Evolutionary conservation across 495 filamentous ascomycete genomes (phyloP).

Genomic region (Neurospora africana): DNA sequence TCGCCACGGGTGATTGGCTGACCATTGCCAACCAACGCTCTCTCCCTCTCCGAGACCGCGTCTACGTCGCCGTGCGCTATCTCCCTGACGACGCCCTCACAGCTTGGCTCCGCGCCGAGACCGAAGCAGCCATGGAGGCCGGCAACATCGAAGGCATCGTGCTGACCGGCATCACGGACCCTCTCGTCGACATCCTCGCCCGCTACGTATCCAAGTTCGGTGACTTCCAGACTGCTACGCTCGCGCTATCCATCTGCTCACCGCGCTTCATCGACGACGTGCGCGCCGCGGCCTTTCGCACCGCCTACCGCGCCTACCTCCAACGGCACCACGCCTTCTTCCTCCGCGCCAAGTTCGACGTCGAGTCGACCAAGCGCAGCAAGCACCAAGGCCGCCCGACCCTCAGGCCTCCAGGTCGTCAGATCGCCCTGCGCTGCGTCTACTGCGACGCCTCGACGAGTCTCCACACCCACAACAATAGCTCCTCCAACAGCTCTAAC

Average conservation of each 20-base stretch:
- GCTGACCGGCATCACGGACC: slow-evolving; percentile 72
- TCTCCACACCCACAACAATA: slow-evolving; percentile 24
- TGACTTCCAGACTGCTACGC: slow-evolving; percentile 81
- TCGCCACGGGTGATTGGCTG: slow-evolving; percentile 79
- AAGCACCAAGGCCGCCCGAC: slow-evolving; percentile 53
- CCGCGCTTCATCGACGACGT: slow-evolving; percentile 74
- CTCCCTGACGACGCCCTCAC: slow-evolving; percentile 69
- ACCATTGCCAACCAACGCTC: slow-evolving; percentile 71
- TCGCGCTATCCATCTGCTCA: slow-evolving; percentile 69
- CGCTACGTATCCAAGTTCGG: slow-evolving; percentile 78
- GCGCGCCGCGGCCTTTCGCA: slow-evolving; percentile 69
- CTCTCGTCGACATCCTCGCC: slow-evolving; percentile 71
- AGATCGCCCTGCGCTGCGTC: slow-evolving; percentile 73
- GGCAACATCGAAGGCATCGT: slow-evolving; percentile 86
- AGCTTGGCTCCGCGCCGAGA: slow-evolving; percentile 54
- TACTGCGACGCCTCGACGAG: slow-evolving; percentile 57
- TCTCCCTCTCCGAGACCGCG: slow-evolving; percentile 72
- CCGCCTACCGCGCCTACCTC: slow-evolving; percentile 69
- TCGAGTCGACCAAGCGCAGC: slow-evolving; percentile 45
- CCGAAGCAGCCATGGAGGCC: slow-evolving; percentile 50
- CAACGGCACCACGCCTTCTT: slow-evolving; percentile 49
- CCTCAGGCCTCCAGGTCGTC: slow-evolving; percentile 55
- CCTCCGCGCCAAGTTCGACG: slow-evolving; percentile 52
- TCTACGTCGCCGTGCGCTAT: slow-evolving; percentile 77
- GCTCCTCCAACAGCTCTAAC: slow-evolving; percentile 6